phyloP scores from a whole-genome alignment of 2,329 filamentous ascomycete genomes.

The Xylariaceae sp. region DNA sequence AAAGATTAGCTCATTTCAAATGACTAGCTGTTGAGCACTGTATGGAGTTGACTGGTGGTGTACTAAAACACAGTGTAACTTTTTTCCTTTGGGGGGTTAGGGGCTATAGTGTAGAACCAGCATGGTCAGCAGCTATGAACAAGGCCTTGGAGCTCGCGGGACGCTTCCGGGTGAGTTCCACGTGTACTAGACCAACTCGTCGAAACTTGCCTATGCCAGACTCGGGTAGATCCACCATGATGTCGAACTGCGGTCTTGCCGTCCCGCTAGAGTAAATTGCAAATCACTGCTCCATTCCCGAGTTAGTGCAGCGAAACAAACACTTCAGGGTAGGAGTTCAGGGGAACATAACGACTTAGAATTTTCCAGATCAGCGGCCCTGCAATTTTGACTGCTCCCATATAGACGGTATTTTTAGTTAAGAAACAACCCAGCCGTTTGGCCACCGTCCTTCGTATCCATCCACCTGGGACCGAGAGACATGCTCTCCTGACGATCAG shows the following conservation, averaged over 20 bases:
- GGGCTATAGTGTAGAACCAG: slow-evolving; percentile 17
- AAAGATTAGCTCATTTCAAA: no score
- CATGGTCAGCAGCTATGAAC: slow-evolving; percentile 23
- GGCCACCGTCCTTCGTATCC: slow-evolving; percentile 10
- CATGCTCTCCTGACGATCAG: slow-evolving; percentile 28
- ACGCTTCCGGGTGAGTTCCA: slow-evolving; percentile 27
- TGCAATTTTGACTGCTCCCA: slow-evolving; percentile 8
- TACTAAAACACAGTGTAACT: slow-evolving; percentile 13
- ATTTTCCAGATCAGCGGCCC: slow-evolving; percentile 18
- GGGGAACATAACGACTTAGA: slow-evolving; percentile 12
- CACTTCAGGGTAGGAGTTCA: neutral
- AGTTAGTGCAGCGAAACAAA: neutral
- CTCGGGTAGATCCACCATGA: slow-evolving; percentile 1
- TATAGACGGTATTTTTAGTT: slow-evolving; percentile 2
- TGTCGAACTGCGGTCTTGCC: slow-evolving; percentile 10
- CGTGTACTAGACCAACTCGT: slow-evolving; percentile 27
- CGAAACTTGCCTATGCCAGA: neutral
- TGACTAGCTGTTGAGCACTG: no score
- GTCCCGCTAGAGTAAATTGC: slow-evolving; percentile 25
- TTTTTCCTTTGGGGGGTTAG: slow-evolving; percentile 5
- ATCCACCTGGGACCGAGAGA: slow-evolving; percentile 8
- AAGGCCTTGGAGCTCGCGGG: slow-evolving; percentile 28
- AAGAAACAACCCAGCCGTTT: slow-evolving; percentile 18
- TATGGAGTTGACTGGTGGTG: slow-evolving; percentile 5
- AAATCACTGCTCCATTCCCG: slow-evolving; percentile 9